Base-by-base conservation (phyloP, 2,329 filamentous ascomycete genomes). In the Stachybotrys chartarum region DNA sequence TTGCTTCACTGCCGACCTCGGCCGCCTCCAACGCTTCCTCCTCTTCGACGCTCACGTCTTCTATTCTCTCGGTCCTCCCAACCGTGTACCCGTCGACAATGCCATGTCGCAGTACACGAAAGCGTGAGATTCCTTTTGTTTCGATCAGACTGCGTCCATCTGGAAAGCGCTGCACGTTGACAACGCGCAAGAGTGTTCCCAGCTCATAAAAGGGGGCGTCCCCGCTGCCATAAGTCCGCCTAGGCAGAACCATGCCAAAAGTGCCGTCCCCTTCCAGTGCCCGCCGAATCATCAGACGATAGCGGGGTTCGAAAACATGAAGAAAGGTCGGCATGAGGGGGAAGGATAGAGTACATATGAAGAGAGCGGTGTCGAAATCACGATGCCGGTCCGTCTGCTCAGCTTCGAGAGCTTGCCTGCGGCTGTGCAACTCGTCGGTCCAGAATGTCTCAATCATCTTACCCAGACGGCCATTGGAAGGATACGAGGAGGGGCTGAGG, bases 301-400 rank as follows among this genome's bases (percentile, higher is more conserved):
- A 96, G 7, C 89, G 82, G n/a, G 90, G 89, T 68, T 96, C 92
- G 66, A 96, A 96, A n/a, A 97, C 83, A 63, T 95, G 89, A 3
- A 96, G 75, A 61, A 94, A 94, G 0, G 90, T 92, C 0, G 88
- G 90, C 83, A 93, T 91, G 1, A 80, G 78, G 1, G 92, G 92
- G 62, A 94, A 93, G 0, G 90, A 82, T 8, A 95, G 72, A 0
- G 90, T 91, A 70, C 89, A 94, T 35, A 95, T 81, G 62, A 96
- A 96, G 0, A 96, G 75, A 0, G 90, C 82, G 5, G 86, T 80
- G 42, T 85, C 81, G 17, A 83, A 76, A 10, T 84, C 82, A 5
- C 80, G 78, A 50, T 78, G 70, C 1, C 77, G 76, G 10, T 76
- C 74, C 32, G 79, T 75, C 54, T 85, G 81, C 60, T 90, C 86